Percentiles rank a stretch among this genome's conserved stretches.
These are phyloP conservation scores for Echinosophora koreensis DNA, from an alignment of 306 rosid genomes.

Conservation along the genomic window DNA sequence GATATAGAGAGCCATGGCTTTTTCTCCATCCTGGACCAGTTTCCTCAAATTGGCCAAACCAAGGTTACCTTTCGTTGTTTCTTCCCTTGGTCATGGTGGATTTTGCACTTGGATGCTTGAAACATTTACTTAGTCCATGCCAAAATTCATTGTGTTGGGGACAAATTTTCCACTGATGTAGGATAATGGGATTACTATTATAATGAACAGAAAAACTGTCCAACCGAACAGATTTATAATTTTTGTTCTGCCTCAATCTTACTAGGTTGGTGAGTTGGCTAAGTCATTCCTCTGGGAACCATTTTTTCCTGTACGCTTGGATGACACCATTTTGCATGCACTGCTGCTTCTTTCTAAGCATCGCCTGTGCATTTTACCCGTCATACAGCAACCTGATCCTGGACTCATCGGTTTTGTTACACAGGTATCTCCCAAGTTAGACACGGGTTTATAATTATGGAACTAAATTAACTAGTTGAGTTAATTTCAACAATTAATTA, in stretches of 20 bases:
- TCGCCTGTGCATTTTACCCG: constrained; percentile 64
- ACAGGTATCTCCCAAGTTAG: constrained; percentile 56
- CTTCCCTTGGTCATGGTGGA: background rate
- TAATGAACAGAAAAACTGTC: background rate
- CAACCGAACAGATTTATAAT: constrained; percentile 2
- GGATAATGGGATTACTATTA: background rate
- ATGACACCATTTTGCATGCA: constrained; percentile 69
- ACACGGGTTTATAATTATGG: background rate
- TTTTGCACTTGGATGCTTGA: constrained; percentile 1
- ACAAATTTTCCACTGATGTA: constrained; percentile 4
- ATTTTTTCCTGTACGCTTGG: constrained; percentile 64
- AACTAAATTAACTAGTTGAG: constrained; percentile 6
- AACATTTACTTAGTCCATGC: background rate
- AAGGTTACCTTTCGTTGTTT: constrained; percentile 51
- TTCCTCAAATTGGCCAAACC: constrained; percentile 71
- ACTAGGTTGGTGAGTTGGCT: constrained; percentile 74
- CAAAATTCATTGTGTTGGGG: background rate
- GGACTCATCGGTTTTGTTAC: constrained; percentile 64
- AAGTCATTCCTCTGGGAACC: constrained; percentile 72
- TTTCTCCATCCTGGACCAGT: constrained; percentile 54
- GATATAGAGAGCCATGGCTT: constrained; percentile 41
- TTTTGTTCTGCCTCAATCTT: constrained; percentile 3
- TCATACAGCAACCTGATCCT: constrained; percentile 51
- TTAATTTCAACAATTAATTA: too few relatives aligned
- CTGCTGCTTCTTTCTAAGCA: constrained; percentile 75